phyloP scores from a whole-genome alignment of 2,329 filamentous ascomycete genomes.

The Myriosclerotinia scirpicola region DNA sequence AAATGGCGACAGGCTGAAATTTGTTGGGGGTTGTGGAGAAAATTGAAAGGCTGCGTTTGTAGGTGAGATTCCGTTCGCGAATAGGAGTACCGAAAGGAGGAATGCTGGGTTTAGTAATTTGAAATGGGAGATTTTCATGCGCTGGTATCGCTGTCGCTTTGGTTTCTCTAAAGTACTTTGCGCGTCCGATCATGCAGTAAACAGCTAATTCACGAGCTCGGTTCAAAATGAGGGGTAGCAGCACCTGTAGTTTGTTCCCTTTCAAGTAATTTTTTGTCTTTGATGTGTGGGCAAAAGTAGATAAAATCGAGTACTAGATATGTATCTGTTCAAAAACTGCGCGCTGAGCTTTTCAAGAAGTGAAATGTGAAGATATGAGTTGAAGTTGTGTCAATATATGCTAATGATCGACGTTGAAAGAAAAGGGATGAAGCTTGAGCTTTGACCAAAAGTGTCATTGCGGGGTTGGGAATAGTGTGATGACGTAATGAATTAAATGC shows the following conservation, averaged over 20 bases:
- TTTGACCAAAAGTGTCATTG: constrained; percentile 12
- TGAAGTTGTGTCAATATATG: not conserved
- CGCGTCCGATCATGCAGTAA: not conserved
- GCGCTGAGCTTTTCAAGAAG: not conserved
- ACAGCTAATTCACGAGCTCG: not conserved
- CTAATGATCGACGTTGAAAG: too few relatives aligned
- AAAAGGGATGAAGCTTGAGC: constrained; percentile 7
- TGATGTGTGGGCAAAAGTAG: not conserved
- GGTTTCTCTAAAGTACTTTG: not conserved
- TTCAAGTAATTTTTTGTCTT: not conserved
- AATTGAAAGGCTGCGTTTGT: too few relatives aligned
- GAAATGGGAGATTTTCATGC: not conserved
- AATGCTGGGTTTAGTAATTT: not conserved
- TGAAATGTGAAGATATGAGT: not conserved
- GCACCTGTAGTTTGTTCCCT: not conserved
- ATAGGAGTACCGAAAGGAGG: not conserved
- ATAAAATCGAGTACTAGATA: not conserved
- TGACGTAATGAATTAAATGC: constrained; percentile 1
- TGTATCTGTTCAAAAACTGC: not conserved
- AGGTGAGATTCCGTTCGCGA: not conserved
- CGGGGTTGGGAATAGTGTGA: constrained; percentile 2
- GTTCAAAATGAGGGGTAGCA: not conserved
- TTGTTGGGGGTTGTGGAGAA: not conserved
- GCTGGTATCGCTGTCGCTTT: not conserved
- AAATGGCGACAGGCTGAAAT: not conserved